phyloP scores from a whole-genome alignment of 306 rosid genomes.

The Spatholobus suberectus region DNA sequence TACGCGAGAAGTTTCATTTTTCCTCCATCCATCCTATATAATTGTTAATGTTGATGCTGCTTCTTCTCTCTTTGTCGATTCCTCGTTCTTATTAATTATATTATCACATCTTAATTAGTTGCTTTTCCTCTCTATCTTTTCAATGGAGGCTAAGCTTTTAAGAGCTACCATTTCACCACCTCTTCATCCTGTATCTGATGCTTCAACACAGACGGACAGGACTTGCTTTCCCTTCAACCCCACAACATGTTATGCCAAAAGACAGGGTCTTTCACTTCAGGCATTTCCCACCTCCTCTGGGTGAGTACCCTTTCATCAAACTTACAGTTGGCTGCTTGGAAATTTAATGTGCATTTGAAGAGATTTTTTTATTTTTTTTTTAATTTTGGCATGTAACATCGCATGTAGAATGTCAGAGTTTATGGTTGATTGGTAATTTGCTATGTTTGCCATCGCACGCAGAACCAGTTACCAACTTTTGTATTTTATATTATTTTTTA shows the following conservation, averaged over 20 bases:
- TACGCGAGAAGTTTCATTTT: too few species aligned
- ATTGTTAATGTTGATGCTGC: background rate
- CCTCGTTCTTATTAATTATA: background rate
- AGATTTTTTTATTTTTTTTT: background rate
- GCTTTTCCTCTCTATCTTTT: background rate
- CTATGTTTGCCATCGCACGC: too few species aligned
- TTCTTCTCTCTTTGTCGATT: background rate
- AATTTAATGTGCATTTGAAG: background rate
- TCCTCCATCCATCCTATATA: background rate
- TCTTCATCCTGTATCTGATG: background rate
- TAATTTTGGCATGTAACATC: background rate
- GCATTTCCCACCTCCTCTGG: constrained; percentile 44
- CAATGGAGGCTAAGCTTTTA: constrained; percentile 62
- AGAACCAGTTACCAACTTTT: too few species aligned
- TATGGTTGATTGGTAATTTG: background rate
- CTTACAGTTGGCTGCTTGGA: background rate
- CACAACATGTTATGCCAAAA: constrained; percentile 25
- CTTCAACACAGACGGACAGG: constrained; percentile 28
- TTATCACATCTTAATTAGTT: background rate
- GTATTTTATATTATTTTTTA: too few species aligned
- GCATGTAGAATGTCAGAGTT: background rate
- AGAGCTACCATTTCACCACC: constrained; percentile 37
- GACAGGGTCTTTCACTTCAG: constrained; percentile 26
- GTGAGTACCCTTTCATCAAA: constrained; percentile 39
- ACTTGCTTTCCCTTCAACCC: constrained; percentile 26